Evolutionary conservation across 768 basidiomycete species (phyloP).

Genomic region (Russula compacta): DNA sequence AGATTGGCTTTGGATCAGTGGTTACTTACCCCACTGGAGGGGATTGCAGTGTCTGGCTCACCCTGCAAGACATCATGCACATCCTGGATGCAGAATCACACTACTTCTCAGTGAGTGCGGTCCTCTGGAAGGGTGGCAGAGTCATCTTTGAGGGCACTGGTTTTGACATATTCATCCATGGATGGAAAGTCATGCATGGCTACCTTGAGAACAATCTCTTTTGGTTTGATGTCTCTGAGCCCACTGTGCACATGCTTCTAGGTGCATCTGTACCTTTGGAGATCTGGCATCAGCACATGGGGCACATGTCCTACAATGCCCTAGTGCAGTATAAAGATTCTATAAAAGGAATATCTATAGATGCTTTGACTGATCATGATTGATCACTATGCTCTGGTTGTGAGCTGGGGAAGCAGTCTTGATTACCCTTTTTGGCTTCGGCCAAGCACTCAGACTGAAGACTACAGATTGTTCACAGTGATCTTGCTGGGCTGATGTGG

Average conservation of each 20-base stretch:
- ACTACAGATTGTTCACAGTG: not conserved
- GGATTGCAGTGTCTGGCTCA: not conserved
- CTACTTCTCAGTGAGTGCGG: too few species aligned
- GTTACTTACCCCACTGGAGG: not conserved
- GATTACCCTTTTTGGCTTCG: not conserved
- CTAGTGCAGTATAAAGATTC: not conserved
- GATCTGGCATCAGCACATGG: too few species aligned
- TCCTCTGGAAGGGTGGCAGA: not conserved
- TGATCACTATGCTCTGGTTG: not conserved
- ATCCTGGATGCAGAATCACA: not conserved
- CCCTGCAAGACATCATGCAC: not conserved
- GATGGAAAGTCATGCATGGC: too few species aligned
- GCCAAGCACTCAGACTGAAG: not conserved
- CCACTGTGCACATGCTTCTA: not conserved
- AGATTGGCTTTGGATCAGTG: too few species aligned
- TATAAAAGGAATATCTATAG: too few species aligned
- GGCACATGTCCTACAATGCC: not conserved
- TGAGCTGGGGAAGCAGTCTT: too few species aligned
- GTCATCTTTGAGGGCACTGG: not conserved
- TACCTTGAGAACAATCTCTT: too few species aligned
- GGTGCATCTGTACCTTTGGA: not conserved
- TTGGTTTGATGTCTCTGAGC: too few species aligned
- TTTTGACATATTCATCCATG: too few species aligned
- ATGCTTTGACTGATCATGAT: too few species aligned
- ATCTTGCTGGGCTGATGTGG: not conserved